These are phyloP conservation scores for Gleditsia sinensis DNA, from an alignment of 306 rosid genomes.

Conservation along the genomic window DNA sequence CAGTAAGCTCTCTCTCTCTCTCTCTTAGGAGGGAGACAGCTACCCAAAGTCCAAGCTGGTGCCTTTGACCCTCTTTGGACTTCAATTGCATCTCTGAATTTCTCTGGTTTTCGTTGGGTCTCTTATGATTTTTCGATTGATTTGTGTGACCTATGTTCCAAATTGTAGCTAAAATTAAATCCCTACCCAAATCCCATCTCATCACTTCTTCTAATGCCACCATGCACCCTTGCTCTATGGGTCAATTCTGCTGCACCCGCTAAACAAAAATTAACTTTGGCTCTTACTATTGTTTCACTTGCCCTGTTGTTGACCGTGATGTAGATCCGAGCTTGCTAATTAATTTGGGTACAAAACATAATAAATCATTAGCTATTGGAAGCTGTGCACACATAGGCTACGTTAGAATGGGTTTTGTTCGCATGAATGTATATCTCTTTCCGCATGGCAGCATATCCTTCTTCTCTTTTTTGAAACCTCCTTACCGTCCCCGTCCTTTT, in stretches of 20 bases:
- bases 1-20: slow-evolving; percentile 37
- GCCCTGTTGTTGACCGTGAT: background rate
- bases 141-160: background rate
- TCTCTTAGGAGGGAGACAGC: background rate
- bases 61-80: background rate
- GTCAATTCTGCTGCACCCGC: background rate
- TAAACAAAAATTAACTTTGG: too few relatives aligned
- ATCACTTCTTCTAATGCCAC: background rate
- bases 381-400: background rate
- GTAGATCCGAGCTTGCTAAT: slow-evolving; percentile 19
- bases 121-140: background rate
- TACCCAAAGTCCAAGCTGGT: background rate
- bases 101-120: background rate
- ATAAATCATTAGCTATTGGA: background rate
- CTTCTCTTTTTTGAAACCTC: too few relatives aligned
- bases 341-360: background rate
- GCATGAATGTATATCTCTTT: too few relatives aligned
- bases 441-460: too few relatives aligned
- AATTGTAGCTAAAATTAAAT: background rate
- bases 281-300: slow-evolving; percentile 7
- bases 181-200: slow-evolving; percentile 1
- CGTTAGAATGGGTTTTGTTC: too few relatives aligned
- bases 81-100: too few relatives aligned
- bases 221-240: too few relatives aligned
- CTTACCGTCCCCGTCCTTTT: too few relatives aligned